phyloP scores from a whole-genome alignment of 2,329 filamentous ascomycete species.

The Fusarium sp. region DNA sequence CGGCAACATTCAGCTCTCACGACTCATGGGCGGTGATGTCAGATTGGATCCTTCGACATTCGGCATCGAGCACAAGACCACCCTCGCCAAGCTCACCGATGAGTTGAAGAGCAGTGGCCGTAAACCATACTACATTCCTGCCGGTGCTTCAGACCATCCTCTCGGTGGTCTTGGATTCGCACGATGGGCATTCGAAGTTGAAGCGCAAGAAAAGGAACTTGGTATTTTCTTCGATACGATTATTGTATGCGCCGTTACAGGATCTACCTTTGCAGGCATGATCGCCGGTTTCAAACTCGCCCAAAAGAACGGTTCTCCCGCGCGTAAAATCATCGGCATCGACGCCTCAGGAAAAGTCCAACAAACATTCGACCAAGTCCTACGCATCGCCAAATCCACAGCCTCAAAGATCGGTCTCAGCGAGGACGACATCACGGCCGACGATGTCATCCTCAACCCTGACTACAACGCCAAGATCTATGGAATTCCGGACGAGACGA shows the following conservation, averaged over 20 bases:
- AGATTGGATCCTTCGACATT: constrained; percentile 69
- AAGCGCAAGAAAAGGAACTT: constrained; percentile 68
- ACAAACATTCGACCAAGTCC: constrained; percentile 72
- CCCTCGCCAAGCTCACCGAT: constrained; percentile 63
- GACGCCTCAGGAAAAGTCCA: constrained; percentile 60
- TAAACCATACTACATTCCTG: constrained; percentile 78
- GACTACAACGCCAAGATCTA: constrained; percentile 74
- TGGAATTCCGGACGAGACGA: constrained; percentile 73
- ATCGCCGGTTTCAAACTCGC: constrained; percentile 77
- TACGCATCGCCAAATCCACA: constrained; percentile 73
- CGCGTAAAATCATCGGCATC: constrained; percentile 72
- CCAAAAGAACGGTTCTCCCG: constrained; percentile 58
- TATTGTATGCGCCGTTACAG: constrained; percentile 77
- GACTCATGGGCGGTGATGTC: constrained; percentile 74
- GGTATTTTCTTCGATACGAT: constrained; percentile 75
- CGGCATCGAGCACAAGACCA: constrained; percentile 75
- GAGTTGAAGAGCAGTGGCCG: constrained; percentile 64
- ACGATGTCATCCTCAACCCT: constrained; percentile 71
- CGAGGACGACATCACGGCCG: constrained; percentile 68
- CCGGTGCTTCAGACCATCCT: constrained; percentile 76
- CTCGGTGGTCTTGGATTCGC: constrained; percentile 77
- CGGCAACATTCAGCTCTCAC: constrained; percentile 77
- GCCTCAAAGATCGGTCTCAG: constrained; percentile 70
- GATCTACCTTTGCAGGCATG: constrained; percentile 77
- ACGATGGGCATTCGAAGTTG: constrained; percentile 76